phyloP scores from a whole-genome alignment of 345 rosid species.

The Bruguiera sexangula region DNA sequence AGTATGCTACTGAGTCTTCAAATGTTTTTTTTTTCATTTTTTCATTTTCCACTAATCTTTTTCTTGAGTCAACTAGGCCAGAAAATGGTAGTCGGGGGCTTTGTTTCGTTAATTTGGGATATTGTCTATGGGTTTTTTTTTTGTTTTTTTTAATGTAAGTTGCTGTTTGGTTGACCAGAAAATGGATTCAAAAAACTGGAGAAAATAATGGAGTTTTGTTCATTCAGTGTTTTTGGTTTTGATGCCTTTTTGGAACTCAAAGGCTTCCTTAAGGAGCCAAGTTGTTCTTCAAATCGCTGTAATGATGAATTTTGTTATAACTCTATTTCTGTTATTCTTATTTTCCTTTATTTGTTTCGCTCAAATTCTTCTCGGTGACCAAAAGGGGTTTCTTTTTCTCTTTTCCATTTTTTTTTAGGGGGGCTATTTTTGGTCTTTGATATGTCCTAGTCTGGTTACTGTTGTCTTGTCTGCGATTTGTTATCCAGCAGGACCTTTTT shows the following conservation, averaged over 20 bases:
- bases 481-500: conserved; percentile 11
- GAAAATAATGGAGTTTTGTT: conserved; percentile 2
- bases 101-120: background rate
- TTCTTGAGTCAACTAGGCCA: background rate
- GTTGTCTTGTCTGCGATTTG: conserved; percentile 22
- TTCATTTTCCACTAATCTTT: background rate
- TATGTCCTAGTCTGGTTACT: conserved; percentile 16
- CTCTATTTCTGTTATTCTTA: no score
- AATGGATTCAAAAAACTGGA: conserved; percentile 1
- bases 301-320: no score
- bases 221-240: background rate
- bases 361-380: no score
- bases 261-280: no score
- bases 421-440: conserved; percentile 4
- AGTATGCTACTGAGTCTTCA: background rate
- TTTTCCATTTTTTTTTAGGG: background rate
- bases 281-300: no score
- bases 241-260: background rate
- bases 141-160: background rate
- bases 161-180: conserved; percentile 20
- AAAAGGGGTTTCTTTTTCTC: no score
- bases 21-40: background rate
- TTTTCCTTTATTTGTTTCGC: no score
- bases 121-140: background rate
- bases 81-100: background rate